These are phyloP conservation scores for Cryptococcus jaspeensis DNA, from an alignment of 1,284 basidiomycete species.

Conservation along the genomic window DNA sequence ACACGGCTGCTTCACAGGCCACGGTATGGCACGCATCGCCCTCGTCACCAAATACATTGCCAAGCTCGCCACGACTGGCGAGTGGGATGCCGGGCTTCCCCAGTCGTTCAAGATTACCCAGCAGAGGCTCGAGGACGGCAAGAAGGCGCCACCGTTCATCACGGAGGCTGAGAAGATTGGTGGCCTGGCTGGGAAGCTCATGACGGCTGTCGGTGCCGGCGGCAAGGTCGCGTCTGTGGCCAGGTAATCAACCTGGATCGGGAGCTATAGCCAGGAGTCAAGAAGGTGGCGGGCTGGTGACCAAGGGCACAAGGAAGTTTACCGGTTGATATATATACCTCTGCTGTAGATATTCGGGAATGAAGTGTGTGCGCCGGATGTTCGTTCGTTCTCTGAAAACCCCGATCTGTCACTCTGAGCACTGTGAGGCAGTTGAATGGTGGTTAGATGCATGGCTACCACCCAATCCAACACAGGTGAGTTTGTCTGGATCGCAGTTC, in stretches of 20 bases:
- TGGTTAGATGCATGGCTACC: too few relatives aligned
- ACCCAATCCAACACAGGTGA: too few relatives aligned
- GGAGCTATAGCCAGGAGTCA: neutral
- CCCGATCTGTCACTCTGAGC: too few relatives aligned
- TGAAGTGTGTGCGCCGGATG: too few relatives aligned
- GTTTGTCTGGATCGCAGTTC: too few relatives aligned
- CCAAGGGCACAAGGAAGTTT: neutral
- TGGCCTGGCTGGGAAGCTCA: slow-evolving; percentile 3
- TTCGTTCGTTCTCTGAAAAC: too few relatives aligned
- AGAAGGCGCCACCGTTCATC: slow-evolving; percentile 12
- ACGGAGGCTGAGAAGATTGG: slow-evolving; percentile 10
- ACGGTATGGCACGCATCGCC: slow-evolving; percentile 29
- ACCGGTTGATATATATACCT: too few relatives aligned
- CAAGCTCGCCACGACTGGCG: slow-evolving; percentile 10
- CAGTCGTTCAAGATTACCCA: slow-evolving; percentile 9
- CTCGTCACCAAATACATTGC: slow-evolving; percentile 15
- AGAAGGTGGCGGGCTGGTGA: neutral
- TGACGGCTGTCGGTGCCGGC: slow-evolving; percentile 4
- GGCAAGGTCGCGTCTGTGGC: slow-evolving; percentile 1
- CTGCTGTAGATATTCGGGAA: too few relatives aligned
- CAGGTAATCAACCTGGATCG: neutral
- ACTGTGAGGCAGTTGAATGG: too few relatives aligned
- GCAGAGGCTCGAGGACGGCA: slow-evolving; percentile 13
- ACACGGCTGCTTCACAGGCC: slow-evolving; percentile 9
- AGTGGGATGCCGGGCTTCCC: slow-evolving; percentile 16